Base-by-base conservation (phyloP, 129 eudicot genomes). In the Tanacetum coccineum region DNA sequence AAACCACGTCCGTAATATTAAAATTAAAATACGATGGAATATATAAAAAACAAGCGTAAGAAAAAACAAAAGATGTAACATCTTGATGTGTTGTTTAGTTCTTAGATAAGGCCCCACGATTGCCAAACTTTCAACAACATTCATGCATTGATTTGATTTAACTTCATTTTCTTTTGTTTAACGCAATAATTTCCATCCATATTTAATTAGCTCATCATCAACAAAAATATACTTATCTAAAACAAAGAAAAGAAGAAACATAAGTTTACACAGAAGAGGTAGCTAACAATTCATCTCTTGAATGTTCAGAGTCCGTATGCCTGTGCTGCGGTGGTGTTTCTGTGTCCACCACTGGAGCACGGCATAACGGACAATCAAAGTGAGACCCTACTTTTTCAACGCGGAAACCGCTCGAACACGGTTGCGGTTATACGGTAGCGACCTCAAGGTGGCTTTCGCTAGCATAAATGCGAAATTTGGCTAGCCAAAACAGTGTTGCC, bases 391-490 rank as follows among this genome's bases (percentile, higher is more conserved):
- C 20, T 63, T 69, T 46, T 79, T 88, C 30, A 91, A 62, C 25
- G 84, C 79, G 52, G 81, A 45, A 42, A 87, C 54, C 21, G 90
- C 86, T 83, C 94, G 15, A 81, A 50, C 59, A 91, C 65, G 75
- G 90, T 83, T 68, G 94, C 81, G 64, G 75, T 36, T 42, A 51
- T 59, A n/a, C 28, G 94, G 66, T 25, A 91, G 69, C 62, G 83
- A 65, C 82, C 81, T 78, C 63, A 44, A 62, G 84, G 81, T 48
- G 97, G 96, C 78, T 91, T 91, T 32, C 97, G 96, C 22, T 87
- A 79, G 77, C 97, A 91, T 70, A 91, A 78, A 42, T 91, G 96
- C 14, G 94, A 81, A n/a, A 87, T 74, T 56, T 85, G 84, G 71
- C 67, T 81, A 11, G 74, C 77, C 70, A 91, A 56, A n/a, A 84